phyloP scores from a whole-genome alignment of 176 grass and related monocot species.

The Tuctoria greenei region DNA sequence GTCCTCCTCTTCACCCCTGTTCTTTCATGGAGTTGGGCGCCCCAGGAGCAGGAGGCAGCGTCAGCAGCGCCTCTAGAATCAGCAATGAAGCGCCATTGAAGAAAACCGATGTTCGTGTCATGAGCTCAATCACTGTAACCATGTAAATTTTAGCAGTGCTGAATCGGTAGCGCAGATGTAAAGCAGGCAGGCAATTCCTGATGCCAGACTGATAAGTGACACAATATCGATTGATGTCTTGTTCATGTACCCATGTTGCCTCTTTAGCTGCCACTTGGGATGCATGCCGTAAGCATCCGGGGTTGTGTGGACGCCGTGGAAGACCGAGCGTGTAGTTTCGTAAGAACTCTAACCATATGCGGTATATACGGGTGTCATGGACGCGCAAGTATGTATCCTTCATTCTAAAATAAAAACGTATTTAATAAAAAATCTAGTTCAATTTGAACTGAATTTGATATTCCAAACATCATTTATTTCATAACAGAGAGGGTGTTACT shows the following conservation, averaged over 20 bases:
- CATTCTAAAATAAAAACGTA: too few relatives aligned
- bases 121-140: not conserved
- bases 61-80: not conserved
- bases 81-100: not conserved
- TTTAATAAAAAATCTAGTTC: too few relatives aligned
- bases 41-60: constrained; percentile 9
- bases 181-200: not conserved
- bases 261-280: constrained; percentile 14
- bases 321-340: constrained; percentile 28
- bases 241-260: not conserved
- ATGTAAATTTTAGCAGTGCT: constrained; percentile 31
- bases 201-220: constrained; percentile 14
- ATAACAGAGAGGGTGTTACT: too few relatives aligned
- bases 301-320: not conserved
- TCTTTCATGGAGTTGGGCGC: not conserved
- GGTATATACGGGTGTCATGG: too few relatives aligned
- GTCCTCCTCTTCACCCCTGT: too few relatives aligned
- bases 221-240: not conserved
- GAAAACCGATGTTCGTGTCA: not conserved
- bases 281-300: constrained; percentile 22
- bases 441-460: too few relatives aligned
- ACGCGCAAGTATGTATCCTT: too few relatives aligned
- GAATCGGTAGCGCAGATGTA: constrained; percentile 9
- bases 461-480: too few relatives aligned
- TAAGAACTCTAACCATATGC: not conserved